These are phyloP conservation scores for Lepraria neglecta DNA, from an alignment of 495 filamentous ascomycete species.

Conservation along the genomic window DNA sequence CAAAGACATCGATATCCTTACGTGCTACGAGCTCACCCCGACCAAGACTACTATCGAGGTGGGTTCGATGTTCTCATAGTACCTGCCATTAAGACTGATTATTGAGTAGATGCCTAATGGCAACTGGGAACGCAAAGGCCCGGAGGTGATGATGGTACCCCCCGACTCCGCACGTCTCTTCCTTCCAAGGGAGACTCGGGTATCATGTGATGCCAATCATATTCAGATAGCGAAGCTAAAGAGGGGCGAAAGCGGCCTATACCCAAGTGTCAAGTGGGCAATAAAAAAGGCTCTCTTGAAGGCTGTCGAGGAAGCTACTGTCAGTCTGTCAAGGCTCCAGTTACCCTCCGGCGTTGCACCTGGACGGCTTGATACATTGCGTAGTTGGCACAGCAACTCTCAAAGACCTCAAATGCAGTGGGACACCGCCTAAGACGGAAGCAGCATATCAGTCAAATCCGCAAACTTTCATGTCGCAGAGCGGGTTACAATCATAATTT, in stretches of 20 bases:
- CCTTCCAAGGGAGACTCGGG: not conserved
- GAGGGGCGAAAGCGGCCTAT: slow-evolving; percentile 2
- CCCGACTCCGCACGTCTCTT: not conserved
- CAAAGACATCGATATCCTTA: slow-evolving; percentile 25
- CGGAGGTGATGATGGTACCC: slow-evolving; percentile 1
- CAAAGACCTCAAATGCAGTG: too few species aligned
- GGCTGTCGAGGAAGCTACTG: not conserved
- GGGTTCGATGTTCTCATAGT: not conserved
- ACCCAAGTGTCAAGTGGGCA: slow-evolving; percentile 1
- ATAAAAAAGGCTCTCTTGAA: not conserved
- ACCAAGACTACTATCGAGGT: slow-evolving; percentile 22
- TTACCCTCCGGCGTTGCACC: not conserved
- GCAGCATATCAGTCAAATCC: too few species aligned
- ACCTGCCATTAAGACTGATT: not conserved
- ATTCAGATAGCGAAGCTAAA: slow-evolving; percentile 9
- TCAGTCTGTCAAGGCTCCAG: not conserved
- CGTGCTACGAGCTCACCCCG: slow-evolving; percentile 24
- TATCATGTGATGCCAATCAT: slow-evolving; percentile 7
- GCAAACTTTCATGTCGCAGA: too few species aligned
- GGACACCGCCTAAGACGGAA: too few species aligned
- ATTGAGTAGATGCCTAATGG: not conserved
- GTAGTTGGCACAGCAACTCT: too few species aligned
- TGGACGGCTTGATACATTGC: too few species aligned
- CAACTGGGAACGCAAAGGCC: slow-evolving; percentile 2
- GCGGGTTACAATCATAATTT: too few species aligned